A percentile compares a stretch with the other conserved stretches of the same genome.
phyloP scores from a whole-genome alignment of 2,329 filamentous ascomycete genomes.

The Leptosphaerulina australis region DNA sequence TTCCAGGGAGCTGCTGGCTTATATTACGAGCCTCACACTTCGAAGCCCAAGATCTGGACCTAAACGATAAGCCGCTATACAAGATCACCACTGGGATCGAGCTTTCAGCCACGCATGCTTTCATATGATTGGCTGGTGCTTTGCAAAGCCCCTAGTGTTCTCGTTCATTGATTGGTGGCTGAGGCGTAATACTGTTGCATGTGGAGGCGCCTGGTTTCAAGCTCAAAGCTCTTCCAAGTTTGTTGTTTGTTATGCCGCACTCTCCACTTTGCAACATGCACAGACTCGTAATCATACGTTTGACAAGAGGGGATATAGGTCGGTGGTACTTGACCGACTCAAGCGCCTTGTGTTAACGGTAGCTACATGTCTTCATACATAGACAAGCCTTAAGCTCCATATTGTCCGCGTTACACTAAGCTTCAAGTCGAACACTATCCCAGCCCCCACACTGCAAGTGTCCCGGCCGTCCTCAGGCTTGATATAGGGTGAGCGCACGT shows the following conservation, averaged over 20 bases:
- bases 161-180: slow-evolving; percentile 37
- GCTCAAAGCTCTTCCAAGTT: slow-evolving; percentile 43
- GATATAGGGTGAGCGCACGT: slow-evolving; percentile 7
- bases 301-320: slow-evolving; percentile 20
- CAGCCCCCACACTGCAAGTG: slow-evolving; percentile 17
- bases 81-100: slow-evolving; percentile 37
- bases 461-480: slow-evolving; percentile 18
- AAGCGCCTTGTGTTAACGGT: slow-evolving; percentile 23
- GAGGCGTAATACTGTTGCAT: slow-evolving; percentile 26
- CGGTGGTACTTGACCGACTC: slow-evolving; percentile 21
- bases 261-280: slow-evolving; percentile 29
- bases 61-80: slow-evolving; percentile 35
- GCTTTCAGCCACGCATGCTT: slow-evolving; percentile 31
- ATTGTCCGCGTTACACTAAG: slow-evolving; percentile 21
- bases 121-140: slow-evolving; percentile 30
- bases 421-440: slow-evolving; percentile 16
- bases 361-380: slow-evolving; percentile 20
- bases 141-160: slow-evolving; percentile 13
- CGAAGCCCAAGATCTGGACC: slow-evolving; percentile 20
- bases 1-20: slow-evolving; percentile 17
- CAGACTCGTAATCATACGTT: slow-evolving; percentile 28
- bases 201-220: slow-evolving; percentile 38
- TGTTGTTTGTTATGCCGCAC: slow-evolving; percentile 40
- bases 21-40: slow-evolving; percentile 14
- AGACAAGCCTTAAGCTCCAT: slow-evolving; percentile 20